These are phyloP conservation scores for Biscogniauxia sp. DNA, from an alignment of 2,329 filamentous ascomycete species.

Conservation along the genomic window DNA sequence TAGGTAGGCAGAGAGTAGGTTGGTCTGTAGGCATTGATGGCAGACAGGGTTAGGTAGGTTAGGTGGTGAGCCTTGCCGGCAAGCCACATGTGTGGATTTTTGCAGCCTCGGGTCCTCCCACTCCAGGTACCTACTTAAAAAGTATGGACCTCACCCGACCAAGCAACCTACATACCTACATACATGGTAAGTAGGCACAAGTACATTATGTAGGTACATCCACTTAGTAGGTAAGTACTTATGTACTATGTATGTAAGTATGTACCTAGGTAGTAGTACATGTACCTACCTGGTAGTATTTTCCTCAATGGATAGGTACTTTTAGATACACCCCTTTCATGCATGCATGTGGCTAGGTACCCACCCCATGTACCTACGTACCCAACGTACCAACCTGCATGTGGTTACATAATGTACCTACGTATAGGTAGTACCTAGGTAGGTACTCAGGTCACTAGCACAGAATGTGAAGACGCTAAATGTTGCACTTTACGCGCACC, in stretches of 20 bases:
- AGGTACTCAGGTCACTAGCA: neutral
- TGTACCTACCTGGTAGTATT: no score
- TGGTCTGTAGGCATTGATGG: no score
- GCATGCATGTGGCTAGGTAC: neutral
- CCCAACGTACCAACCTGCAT: no score
- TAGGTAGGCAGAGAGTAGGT: neutral
- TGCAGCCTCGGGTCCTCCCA: neutral
- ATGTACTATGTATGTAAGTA: no score
- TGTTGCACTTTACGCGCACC: constrained; percentile 30
- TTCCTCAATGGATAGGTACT: no score
- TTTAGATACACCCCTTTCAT: neutral
- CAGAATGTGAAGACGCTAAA: neutral
- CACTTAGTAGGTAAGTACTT: no score
- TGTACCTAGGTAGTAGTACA: neutral
- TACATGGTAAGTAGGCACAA: no score
- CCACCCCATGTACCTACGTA: neutral
- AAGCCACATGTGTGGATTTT: neutral
- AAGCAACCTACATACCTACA: no score
- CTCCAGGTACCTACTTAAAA: neutral
- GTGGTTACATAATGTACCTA: neutral
- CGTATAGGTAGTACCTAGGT: constrained; percentile 1
- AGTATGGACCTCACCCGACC: no score
- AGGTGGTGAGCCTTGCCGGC: constrained; percentile 6
- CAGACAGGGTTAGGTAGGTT: neutral
- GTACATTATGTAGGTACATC: no score